These are phyloP conservation scores for Dovyalis caffra DNA, from an alignment of 345 rosid species.

Conservation along the genomic window DNA sequence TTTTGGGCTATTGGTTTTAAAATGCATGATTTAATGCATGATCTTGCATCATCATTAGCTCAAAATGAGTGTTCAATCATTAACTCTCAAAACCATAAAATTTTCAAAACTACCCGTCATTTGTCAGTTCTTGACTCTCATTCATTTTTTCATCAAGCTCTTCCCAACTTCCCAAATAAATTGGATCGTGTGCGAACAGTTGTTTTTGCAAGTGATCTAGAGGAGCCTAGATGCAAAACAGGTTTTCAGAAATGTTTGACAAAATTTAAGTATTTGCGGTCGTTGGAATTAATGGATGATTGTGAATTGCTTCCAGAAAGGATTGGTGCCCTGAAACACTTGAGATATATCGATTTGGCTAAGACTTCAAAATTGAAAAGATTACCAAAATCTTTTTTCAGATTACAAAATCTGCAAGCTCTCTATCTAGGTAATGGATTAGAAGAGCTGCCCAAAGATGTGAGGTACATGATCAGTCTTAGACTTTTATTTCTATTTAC, in stretches of 20 bases:
- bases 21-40: conserved; percentile 39
- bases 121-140: conserved; percentile 3
- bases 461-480: background rate
- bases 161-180: background rate
- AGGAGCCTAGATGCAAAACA: conserved; percentile 12
- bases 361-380: background rate
- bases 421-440: background rate
- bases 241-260: background rate
- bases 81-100: background rate
- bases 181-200: conserved; percentile 10
- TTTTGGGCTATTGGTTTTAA: background rate
- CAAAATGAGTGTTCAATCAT: conserved; percentile 12
- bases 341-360: conserved; percentile 8
- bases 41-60: conserved; percentile 25
- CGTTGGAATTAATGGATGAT: background rate
- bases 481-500: background rate
- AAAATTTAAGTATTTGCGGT: conserved; percentile 3
- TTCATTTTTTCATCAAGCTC: background rate
- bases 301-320: conserved; percentile 2
- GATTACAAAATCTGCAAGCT: background rate
- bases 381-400: background rate
- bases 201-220: conserved; percentile 2
- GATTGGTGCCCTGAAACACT: conserved; percentile 15
- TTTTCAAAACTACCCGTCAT: conserved; percentile 12
- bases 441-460: conserved; percentile 4